Base-by-base conservation (phyloP, 2,329 filamentous ascomycete species). In the Daldinia eschscholtzii region DNA sequence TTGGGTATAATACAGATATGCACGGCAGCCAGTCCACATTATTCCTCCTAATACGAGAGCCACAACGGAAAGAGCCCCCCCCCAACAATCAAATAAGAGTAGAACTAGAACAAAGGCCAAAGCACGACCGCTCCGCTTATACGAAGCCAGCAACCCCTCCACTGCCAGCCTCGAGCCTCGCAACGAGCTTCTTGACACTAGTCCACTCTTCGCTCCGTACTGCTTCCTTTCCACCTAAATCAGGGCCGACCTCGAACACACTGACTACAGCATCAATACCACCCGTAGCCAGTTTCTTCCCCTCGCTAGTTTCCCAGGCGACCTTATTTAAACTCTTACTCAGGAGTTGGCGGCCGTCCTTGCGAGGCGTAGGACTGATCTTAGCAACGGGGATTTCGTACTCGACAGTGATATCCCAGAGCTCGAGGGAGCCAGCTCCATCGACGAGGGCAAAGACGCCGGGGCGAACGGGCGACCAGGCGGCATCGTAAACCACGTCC, bases 361-460 rank as follows among this genome's bases (percentile, higher is more conserved):
- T 87, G 77, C 91, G 74, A 2, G 75, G 78, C 73, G 88, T 92
- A 0, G 94, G 94, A 58, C 88, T 88, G 73, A 94, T 91, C 72
- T 91, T 91, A 57, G 93, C 92, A 1, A 97, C 89, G 0, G 96
- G 96, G 53, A 98, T 93, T 81, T 99, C 96, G 0, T 92, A 94
- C 80, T 98, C 94, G 20, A 94, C 87, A 12, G 93, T 95, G 58
- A 99, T 88, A 78, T 99, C 97, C 93, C 96, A 99, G 57, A 99
- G 86, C 81, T 99, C 97, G 18, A 99, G 85, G 80, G 90, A 92
- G 33, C 96, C 97, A 2, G 93, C 93, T 37, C 96, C 96, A 75
- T 99, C 97, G 2, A 98, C 96, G 20, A 97, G 89, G 1, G 93
- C 93, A 80, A 99, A 99, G 7, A 99, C 93, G 41, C 94, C 94